These are phyloP conservation scores for Schizochytrium sp. DNA, from an alignment of 108 stramenopile genomes.

Conservation along the genomic window DNA sequence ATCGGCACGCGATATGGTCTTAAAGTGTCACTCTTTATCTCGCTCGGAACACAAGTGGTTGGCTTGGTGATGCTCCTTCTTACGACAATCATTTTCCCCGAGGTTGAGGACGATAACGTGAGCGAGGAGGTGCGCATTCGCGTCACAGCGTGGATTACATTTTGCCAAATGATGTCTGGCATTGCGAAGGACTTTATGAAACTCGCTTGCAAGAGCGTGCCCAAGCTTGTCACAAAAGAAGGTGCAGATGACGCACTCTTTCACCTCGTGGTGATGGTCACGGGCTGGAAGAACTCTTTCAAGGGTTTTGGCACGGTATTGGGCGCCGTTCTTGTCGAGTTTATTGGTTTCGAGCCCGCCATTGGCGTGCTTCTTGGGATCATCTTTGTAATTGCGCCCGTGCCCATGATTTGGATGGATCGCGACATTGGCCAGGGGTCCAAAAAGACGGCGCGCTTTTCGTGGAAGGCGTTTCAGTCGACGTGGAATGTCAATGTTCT, in stretches of 20 bases:
- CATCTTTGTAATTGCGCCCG: slow-evolving; percentile 68
- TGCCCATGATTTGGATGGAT: slow-evolving; percentile 69
- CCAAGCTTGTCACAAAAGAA: slow-evolving; percentile 82
- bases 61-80: slow-evolving; percentile 64
- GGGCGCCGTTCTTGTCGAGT: slow-evolving; percentile 63
- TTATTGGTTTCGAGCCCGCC: slow-evolving; percentile 60
- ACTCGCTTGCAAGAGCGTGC: slow-evolving; percentile 82
- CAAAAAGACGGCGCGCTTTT: slow-evolving; percentile 60
- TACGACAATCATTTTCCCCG: slow-evolving; percentile 63
- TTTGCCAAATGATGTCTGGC: slow-evolving; percentile 84
- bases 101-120: slow-evolving; percentile 48
- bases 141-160: slow-evolving; percentile 64
- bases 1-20: slow-evolving; percentile 79
- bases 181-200: slow-evolving; percentile 87
- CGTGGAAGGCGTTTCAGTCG: slow-evolving; percentile 65
- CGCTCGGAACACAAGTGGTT: slow-evolving; percentile 63
- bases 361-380: slow-evolving; percentile 73
- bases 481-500: slow-evolving; percentile 72
- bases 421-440: slow-evolving; percentile 68
- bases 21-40: slow-evolving; percentile 62
- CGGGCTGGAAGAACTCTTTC: slow-evolving; percentile 87
- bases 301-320: slow-evolving; percentile 84
- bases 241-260: slow-evolving; percentile 74
- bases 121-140: not conserved
- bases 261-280: slow-evolving; percentile 70